Evolutionary conservation across 2,329 filamentous ascomycete species (phyloP), one percentile per base, ranked within the genome.

Genomic region (Diaporthe ampelina): DNA sequence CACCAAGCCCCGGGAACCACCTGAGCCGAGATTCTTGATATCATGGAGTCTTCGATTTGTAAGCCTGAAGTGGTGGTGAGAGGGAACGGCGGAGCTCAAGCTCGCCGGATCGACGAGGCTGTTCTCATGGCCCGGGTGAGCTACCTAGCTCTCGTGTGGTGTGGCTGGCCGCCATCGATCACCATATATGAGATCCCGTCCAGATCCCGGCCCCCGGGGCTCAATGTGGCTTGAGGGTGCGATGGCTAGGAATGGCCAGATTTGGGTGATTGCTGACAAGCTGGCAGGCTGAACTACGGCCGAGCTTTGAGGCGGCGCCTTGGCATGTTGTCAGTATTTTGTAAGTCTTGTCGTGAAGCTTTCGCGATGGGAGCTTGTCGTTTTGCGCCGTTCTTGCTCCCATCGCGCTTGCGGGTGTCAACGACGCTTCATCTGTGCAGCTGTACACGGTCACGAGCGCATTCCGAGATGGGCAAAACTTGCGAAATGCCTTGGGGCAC

Each of bases 151-250:
- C 26, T 52, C 32, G 43, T 24, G 29, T 37, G 50, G 43, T 35
- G 40, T 37, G 56, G 32, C 29, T 35, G 56, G 56, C 56, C 21
- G 19, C 11, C 29, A 37, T 26, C 63, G 48, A 54, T 35, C 45
- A 52, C 13, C 21, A 19, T 7, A 50, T 50, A 19, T 24, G 19
- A n/a, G 48, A 54, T 40, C 48, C 63, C 48, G 45, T 24, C 32
- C 48, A 40, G 63, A 40, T 40, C 45, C 63, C 48, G n/a, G 63
- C 21, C 11, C 43, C 63, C 17, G 40, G 40, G 29, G 63, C 61
- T 67, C 61, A 29, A 37, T 32, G 45, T 67, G 63, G 63, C 63
- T 54, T 54, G 63, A 1, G 63, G 29, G 45, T 50, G 9, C 21
- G 45, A 19, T 24, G 4, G 61, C 6, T 8, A 26, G 24, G 24